These are phyloP conservation scores for Rostrohypoxylon terebratum DNA, from an alignment of 495 filamentous ascomycete genomes.

Conservation along the genomic window DNA sequence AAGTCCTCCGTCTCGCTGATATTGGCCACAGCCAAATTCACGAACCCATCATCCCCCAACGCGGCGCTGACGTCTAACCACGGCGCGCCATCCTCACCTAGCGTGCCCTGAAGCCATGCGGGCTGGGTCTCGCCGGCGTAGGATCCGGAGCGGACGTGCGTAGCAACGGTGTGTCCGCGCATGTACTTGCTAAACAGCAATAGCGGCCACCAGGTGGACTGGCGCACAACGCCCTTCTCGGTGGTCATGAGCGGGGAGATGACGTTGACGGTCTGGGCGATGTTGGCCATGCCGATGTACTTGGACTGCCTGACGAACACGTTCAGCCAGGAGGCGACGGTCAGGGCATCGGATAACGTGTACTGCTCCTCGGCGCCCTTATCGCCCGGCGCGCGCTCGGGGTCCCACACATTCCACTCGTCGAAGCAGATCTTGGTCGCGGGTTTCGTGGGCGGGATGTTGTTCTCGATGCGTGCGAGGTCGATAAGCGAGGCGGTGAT, in stretches of 20 bases:
- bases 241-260: slow-evolving; percentile 82
- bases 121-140: slow-evolving; percentile 75
- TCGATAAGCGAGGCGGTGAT: slow-evolving; percentile 76
- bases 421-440: slow-evolving; percentile 81
- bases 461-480: slow-evolving; percentile 77
- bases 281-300: slow-evolving; percentile 82
- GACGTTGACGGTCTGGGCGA: slow-evolving; percentile 83
- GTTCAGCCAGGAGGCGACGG: slow-evolving; percentile 79
- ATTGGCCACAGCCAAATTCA: slow-evolving; percentile 77
- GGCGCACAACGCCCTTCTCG: slow-evolving; percentile 70
- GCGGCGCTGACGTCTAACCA: slow-evolving; percentile 78
- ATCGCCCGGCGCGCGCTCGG: slow-evolving; percentile 74
- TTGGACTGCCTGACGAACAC: slow-evolving; percentile 81
- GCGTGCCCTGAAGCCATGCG: slow-evolving; percentile 69
- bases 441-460: slow-evolving; percentile 65
- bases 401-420: slow-evolving; percentile 88
- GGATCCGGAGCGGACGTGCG: slow-evolving; percentile 67
- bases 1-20: slow-evolving; percentile 69
- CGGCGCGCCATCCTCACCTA: slow-evolving; percentile 67
- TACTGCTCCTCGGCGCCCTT: slow-evolving; percentile 76
- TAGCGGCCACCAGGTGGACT: slow-evolving; percentile 83
- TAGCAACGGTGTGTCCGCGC: slow-evolving; percentile 73
- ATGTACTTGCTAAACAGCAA: slow-evolving; percentile 78
- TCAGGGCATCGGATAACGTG: slow-evolving; percentile 79
- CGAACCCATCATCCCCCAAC: slow-evolving; percentile 69